Conservation (phyloP, 805 yeast genomes). For the Metschnikowia baotianmanensis region DNA sequence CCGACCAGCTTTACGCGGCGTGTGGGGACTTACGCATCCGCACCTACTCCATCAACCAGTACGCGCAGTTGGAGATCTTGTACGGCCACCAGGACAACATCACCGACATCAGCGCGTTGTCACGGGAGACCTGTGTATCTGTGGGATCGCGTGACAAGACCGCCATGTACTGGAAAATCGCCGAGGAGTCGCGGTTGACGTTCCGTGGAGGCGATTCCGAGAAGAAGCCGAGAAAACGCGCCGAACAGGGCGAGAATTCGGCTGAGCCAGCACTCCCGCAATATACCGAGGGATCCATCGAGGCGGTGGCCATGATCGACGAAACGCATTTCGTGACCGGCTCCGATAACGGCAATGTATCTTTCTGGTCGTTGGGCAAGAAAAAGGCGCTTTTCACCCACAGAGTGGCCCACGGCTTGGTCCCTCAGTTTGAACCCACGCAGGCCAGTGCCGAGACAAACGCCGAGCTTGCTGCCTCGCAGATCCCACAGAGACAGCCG, state of each 20-base stretch:
- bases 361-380: slow-evolving; percentile 88
- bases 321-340: slow-evolving; percentile 93
- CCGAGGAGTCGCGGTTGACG: slow-evolving; percentile 91
- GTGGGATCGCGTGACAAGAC: slow-evolving; percentile 95
- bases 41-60: slow-evolving; percentile 80
- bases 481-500: slow-evolving; percentile 73
- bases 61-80: slow-evolving; percentile 83
- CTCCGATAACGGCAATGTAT: slow-evolving; percentile 85
- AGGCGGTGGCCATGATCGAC: slow-evolving; percentile 86
- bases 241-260: slow-evolving; percentile 19
- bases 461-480: slow-evolving; percentile 45
- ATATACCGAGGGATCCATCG: slow-evolving; percentile 82
- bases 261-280: slow-evolving; percentile 31
- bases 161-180: slow-evolving; percentile 94
- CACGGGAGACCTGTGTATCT: slow-evolving; percentile 88
- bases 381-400: slow-evolving; percentile 78
- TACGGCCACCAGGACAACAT: slow-evolving; percentile 96
- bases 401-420: slow-evolving; percentile 75
- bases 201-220: slow-evolving; percentile 83
- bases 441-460: slow-evolving; percentile 51
- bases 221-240: slow-evolving; percentile 37
- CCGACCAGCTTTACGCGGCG: slow-evolving; percentile 86
- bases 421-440: slow-evolving; percentile 43
- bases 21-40: slow-evolving; percentile 91
- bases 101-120: slow-evolving; percentile 74